Evolutionary conservation across 345 rosid genomes (phyloP), one percentile per base, ranked within the genome.

Genomic region (Camelina hispida): DNA sequence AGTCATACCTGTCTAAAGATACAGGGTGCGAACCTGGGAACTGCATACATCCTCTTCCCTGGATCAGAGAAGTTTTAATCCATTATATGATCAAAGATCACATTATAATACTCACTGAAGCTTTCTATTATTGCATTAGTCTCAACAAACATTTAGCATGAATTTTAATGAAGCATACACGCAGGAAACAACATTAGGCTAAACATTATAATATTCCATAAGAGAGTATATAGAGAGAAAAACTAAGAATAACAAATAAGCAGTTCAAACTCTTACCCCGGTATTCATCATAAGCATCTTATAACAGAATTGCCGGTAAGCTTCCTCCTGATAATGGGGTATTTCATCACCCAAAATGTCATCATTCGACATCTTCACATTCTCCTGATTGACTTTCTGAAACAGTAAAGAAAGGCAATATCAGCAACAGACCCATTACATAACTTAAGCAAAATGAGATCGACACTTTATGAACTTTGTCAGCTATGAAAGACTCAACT

Each of bases 301-400:
- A 82, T 88, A 91, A 85, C 98, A 93, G 75, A 86, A 87, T 8
- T 59, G 62, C 34, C 91, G 87, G 75, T 89, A 60, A 37, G 73
- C 78, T 76, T 85, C 84, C 80, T 68, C 81, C 82, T 96, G 99
- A 58, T 89, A 90, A 50, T 50, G 14, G 44, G 98, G 99, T 81
- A 96, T 88, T 80, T 93, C 96, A 83, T 93, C 98, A 22, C 98
- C 99, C 82, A 96, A 81, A 74, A 90, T 59, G 80, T 96, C 99
- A 84, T 96, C 96, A 88, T 93, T 96, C 50, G 98, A 88, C 97
- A 93, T 85, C 37, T 40, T 62, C 6, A 68, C 81, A 68, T 78
- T 81, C 42, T 71, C 64, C 65, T 86, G 91, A 63, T 59, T 80
- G 70, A 79, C 85, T 51, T 83, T 93, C 98, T 96, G 83, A 78